Percentiles rank a stretch among this genome's conserved stretches.
These are phyloP conservation scores for Eucalyptus regnans DNA, from an alignment of 345 rosid genomes.

Conservation along the genomic window DNA sequence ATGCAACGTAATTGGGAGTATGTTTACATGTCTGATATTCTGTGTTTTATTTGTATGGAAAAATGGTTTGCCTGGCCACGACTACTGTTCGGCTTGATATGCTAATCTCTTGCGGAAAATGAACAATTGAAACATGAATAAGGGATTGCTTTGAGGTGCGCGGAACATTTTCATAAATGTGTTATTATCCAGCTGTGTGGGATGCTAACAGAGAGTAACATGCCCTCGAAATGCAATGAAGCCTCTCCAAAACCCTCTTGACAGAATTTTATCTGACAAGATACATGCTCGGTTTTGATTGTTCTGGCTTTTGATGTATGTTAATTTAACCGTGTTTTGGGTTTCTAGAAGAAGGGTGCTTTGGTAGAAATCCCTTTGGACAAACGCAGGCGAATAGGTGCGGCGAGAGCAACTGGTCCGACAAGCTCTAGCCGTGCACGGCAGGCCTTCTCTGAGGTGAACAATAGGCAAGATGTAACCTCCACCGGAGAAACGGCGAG, in stretches of 20 bases:
- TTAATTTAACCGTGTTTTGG: neutral
- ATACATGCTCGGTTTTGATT: neutral
- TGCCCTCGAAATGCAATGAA: neutral
- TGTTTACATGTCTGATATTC: neutral
- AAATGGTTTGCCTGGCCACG: neutral
- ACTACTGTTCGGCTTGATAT: neutral
- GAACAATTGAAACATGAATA: neutral
- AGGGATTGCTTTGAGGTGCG: neutral
- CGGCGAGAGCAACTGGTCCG: conserved; percentile 18
- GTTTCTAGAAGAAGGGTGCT: conserved; percentile 41
- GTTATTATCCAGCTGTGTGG: neutral
- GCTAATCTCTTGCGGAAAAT: neutral
- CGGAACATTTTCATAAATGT: neutral
- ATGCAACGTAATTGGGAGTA: neutral
- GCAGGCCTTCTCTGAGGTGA: conserved; percentile 40
- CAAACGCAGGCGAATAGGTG: conserved; percentile 48
- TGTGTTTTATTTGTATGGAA: neutral
- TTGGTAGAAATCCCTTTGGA: conserved; percentile 42
- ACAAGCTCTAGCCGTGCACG: conserved; percentile 25
- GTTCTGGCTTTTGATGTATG: neutral
- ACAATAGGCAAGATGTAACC: conserved; percentile 30
- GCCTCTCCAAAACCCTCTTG: neutral
- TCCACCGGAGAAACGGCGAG: conserved; percentile 22
- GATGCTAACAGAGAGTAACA: neutral
- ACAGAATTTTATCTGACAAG: neutral